Evolutionary conservation across 2,329 filamentous ascomycete species (phyloP).

Genomic region (Exserohilum turcica): DNA sequence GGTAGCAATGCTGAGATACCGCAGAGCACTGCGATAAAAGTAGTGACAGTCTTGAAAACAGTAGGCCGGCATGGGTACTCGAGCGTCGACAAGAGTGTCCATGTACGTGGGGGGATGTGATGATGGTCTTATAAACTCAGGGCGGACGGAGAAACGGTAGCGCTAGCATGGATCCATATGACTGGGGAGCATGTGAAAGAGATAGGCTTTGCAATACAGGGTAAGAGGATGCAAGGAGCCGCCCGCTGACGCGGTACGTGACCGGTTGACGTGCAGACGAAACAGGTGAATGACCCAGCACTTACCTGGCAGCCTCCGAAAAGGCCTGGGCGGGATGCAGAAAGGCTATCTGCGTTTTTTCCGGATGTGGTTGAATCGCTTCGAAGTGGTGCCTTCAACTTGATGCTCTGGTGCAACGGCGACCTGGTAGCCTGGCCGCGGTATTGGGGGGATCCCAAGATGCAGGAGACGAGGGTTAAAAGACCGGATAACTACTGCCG

Average conservation of each 20-base stretch:
- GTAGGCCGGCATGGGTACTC: constrained; percentile 71
- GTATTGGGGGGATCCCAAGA: constrained; percentile 14
- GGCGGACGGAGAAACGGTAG: constrained; percentile 42
- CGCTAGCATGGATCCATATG: constrained; percentile 24
- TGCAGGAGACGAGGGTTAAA: constrained; percentile 24
- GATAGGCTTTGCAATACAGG: constrained; percentile 36
- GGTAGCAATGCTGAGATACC: constrained; percentile 82
- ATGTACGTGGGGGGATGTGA: constrained; percentile 17
- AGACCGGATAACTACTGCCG: constrained; percentile 38
- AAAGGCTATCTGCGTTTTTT: constrained; percentile 10
- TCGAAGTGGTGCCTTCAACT: constrained; percentile 35
- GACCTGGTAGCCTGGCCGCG: constrained; percentile 27
- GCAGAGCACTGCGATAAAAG: constrained; percentile 88
- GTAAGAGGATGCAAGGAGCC: constrained; percentile 31
- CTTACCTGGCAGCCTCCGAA: constrained; percentile 27
- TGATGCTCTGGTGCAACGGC: constrained; percentile 21
- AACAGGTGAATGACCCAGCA: constrained; percentile 39
- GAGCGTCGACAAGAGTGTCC: constrained; percentile 22
- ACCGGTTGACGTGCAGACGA: constrained; percentile 32
- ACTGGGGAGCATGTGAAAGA: constrained; percentile 42
- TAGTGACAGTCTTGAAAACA: constrained; percentile 88
- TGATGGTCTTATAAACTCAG: constrained; percentile 35
- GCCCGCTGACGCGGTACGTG: constrained; percentile 40
- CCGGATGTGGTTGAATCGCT: constrained; percentile 3
- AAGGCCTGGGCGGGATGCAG: constrained; percentile 22